Evolutionary conservation across 1,139 yeast genomes (phyloP).

Genomic region (Spencermartinsiella ligniputridi): DNA sequence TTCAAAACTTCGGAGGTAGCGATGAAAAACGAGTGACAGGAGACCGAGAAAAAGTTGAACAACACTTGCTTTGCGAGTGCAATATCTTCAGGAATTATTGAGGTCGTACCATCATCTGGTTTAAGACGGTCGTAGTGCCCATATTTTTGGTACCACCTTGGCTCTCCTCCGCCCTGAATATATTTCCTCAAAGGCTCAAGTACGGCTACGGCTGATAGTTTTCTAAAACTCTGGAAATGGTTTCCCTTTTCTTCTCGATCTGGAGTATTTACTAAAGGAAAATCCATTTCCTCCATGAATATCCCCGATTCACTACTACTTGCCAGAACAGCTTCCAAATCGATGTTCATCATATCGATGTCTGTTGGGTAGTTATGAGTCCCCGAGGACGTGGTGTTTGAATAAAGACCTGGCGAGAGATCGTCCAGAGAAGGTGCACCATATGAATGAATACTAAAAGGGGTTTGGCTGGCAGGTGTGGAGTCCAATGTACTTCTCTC

Average conservation of each 20-base stretch:
- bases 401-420: not conserved
- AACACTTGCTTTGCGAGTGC: not conserved
- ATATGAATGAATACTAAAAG: not conserved
- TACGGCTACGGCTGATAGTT: slow-evolving; percentile 1
- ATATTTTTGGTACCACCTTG: not conserved
- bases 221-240: not conserved
- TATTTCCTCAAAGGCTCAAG: slow-evolving; percentile 2
- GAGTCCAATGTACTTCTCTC: not conserved
- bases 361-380: not conserved
- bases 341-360: not conserved
- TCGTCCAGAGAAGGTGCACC: not conserved
- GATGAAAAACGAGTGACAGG: slow-evolving; percentile 1
- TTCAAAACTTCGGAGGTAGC: not conserved
- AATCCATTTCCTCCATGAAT: not conserved
- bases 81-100: slow-evolving; percentile 1
- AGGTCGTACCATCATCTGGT: not conserved
- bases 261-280: not conserved
- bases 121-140: not conserved
- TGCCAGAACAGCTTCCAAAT: not conserved
- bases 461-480: not conserved
- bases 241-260: not conserved
- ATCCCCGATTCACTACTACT: not conserved
- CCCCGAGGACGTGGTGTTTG: not conserved
- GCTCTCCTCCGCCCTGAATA: not conserved
- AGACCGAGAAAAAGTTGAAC: not conserved